A percentile compares a stretch with the other conserved stretches of the same genome.
phyloP scores from a whole-genome alignment of 1,284 basidiomycete genomes.

The Prillingera fragicola region DNA sequence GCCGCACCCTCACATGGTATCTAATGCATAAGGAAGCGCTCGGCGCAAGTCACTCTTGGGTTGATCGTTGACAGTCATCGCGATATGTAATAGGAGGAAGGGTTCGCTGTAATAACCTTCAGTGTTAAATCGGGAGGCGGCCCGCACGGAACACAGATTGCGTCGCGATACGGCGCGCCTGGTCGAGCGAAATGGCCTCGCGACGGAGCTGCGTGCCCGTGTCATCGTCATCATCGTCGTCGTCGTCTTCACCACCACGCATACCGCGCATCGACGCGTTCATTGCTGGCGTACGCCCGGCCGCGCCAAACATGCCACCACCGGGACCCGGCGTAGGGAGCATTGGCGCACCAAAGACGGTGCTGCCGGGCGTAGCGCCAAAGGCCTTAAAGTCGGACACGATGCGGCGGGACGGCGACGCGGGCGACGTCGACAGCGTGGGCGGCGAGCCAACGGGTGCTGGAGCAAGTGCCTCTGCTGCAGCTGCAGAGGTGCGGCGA shows the following conservation, averaged over 20 bases:
- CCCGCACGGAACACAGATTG: constrained; percentile 51
- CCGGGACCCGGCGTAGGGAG: constrained; percentile 45
- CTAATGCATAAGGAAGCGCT: too few relatives aligned
- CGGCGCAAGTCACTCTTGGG: too few relatives aligned
- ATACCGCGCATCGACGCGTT: constrained; percentile 29
- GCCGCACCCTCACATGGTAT: too few relatives aligned
- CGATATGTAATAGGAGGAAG: background rate
- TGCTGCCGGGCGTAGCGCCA: constrained; percentile 53
- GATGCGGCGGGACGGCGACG: constrained; percentile 67
- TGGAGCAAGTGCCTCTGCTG: constrained; percentile 46
- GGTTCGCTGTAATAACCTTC: background rate
- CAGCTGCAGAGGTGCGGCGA: constrained; percentile 47
- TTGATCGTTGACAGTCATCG: too few relatives aligned
- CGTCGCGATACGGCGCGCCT: constrained; percentile 58
- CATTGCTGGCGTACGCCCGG: constrained; percentile 30
- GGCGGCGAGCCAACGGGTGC: constrained; percentile 19
- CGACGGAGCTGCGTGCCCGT: constrained; percentile 60
- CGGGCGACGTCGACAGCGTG: constrained; percentile 43
- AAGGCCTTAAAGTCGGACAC: constrained; percentile 85
- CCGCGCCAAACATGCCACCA: constrained; percentile 46
- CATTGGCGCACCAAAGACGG: constrained; percentile 49
- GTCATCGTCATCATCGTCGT: constrained; percentile 52
- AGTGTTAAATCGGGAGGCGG: constrained; percentile 22
- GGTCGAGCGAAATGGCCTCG: constrained; percentile 77
- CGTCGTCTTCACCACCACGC: constrained; percentile 53